Evolutionary conservation across 2,329 filamentous ascomycete species (phyloP), one percentile per base, ranked within the genome.

Genomic region (Phaeosphaeria sp.): DNA sequence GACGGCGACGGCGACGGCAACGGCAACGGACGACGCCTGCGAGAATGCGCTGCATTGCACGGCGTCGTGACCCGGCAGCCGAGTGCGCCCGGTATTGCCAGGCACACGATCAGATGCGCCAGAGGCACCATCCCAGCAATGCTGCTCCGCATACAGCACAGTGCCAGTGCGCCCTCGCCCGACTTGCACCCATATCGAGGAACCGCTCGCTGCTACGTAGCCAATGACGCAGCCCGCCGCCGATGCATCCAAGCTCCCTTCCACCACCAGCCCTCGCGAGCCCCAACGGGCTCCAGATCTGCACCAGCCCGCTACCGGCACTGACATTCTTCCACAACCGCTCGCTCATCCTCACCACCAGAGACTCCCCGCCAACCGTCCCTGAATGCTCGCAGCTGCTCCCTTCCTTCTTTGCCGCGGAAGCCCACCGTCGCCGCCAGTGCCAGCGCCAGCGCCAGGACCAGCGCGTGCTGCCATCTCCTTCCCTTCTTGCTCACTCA

Each of bases 151-250:
- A 46, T 30, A 49, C 30, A 55, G 41, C 21, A 43, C 48, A 50
- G 48, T 11, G 30, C 30, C 30, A 36, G 30, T 53, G 53, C 55
- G 39, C 52, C 54, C 59, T 64, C 62, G 62, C 54, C 50, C 42
- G 46, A 63, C 41, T 55, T 59, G 58, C 62, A 58, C 49, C 43
- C 36, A 20, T 15, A 36, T 36, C 30, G 30, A 36, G 30, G 6
- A 3, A 3, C 3, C 30, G 3, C 30, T 7, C 11, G 5, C 30
- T 13, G 7, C 30, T 11, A 13, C 30, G 39, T 58, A 44, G 41
- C 52, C 58, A 62, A 62, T 66, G 63, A 62, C 61, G 61, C 59
- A 62, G 46, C 60, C 41, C 50, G 17, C 22, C 52, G 49, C 30
- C 11, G 30, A 13, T 36, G 30, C 30, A 36, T 36, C 30, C 6